A percentile compares a stretch with the other conserved stretches of the same genome.
Evolutionary conservation across 2,329 filamentous ascomycete genomes (phyloP).

Genomic region (Xylariaceae sp.): DNA sequence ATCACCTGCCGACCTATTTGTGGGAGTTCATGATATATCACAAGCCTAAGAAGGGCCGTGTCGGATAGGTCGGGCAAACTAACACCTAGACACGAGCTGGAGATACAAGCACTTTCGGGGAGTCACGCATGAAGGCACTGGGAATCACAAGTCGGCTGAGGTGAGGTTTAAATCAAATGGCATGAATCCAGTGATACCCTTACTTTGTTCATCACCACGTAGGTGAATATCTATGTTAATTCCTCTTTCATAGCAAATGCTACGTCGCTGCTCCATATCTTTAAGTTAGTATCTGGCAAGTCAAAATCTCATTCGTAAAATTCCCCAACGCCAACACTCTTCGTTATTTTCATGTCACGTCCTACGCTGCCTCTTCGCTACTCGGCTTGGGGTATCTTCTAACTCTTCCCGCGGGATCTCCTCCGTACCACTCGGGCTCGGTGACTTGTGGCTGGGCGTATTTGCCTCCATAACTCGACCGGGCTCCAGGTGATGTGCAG

Average conservation of each 20-base stretch:
- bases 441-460: slow-evolving; percentile 46
- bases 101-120: too few relatives aligned
- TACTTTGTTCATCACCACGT: not conserved
- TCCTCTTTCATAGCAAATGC: slow-evolving; percentile 20
- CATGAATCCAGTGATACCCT: too few relatives aligned
- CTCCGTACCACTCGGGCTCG: slow-evolving; percentile 56
- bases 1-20: too few relatives aligned
- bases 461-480: slow-evolving; percentile 38
- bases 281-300: slow-evolving; percentile 20
- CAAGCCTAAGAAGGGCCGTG: too few relatives aligned
- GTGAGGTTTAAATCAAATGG: too few relatives aligned
- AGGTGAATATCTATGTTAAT: slow-evolving; percentile 5
- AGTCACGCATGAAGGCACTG: too few relatives aligned
- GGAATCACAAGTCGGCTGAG: too few relatives aligned
- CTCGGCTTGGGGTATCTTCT: slow-evolving; percentile 40
- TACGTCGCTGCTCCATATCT: slow-evolving; percentile 14
- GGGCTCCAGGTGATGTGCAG: slow-evolving; percentile 22
- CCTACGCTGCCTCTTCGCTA: slow-evolving; percentile 42
- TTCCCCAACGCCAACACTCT: slow-evolving; percentile 19
- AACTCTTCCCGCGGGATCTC: slow-evolving; percentile 56
- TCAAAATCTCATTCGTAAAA: slow-evolving; percentile 7
- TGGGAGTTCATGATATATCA: too few relatives aligned
- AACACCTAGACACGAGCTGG: too few relatives aligned
- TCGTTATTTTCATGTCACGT: slow-evolving; percentile 22
- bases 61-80: too few relatives aligned